These are phyloP conservation scores for Saccharomyces jurei DNA, from an alignment of 805 yeast genomes.

Conservation along the genomic window DNA sequence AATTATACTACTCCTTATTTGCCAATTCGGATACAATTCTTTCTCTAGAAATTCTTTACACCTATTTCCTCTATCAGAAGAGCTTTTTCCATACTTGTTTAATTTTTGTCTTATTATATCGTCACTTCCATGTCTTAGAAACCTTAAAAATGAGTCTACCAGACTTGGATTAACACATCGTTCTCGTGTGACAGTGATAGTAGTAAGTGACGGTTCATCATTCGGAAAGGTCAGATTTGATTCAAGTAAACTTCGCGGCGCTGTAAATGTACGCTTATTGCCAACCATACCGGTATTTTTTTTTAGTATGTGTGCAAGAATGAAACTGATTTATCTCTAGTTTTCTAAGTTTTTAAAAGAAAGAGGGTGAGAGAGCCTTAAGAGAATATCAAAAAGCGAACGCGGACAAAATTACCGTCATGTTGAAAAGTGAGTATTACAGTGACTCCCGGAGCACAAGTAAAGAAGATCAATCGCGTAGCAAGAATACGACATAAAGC, in stretches of 20 bases:
- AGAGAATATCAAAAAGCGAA: not conserved
- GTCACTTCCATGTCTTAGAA: conserved; percentile 33
- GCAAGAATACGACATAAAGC: no score
- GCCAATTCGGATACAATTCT: conserved; percentile 42
- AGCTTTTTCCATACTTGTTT: conserved; percentile 30
- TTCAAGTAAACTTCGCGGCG: conserved; percentile 10
- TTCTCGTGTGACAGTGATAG: conserved; percentile 20
- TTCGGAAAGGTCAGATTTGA: conserved; percentile 13
- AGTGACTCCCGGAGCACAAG: not conserved
- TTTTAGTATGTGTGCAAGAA: not conserved
- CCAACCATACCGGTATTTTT: not conserved
- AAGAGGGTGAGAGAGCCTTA: not conserved
- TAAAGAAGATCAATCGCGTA: not conserved
- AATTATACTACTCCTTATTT: conserved; percentile 34
- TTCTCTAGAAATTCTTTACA: conserved; percentile 33
- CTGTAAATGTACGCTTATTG: not conserved
- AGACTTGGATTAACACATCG: conserved; percentile 27
- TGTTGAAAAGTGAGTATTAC: not conserved
- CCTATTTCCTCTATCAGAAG: conserved; percentile 8
- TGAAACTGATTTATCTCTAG: not conserved
- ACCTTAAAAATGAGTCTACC: conserved; percentile 25
- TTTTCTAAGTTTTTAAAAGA: no score
- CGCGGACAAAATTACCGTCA: not conserved
- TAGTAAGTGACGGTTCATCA: conserved; percentile 6
- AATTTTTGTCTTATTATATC: conserved; percentile 39